These are phyloP conservation scores for Pseudevernia furfuracea DNA, from an alignment of 495 filamentous ascomycete genomes.

Conservation along the genomic window DNA sequence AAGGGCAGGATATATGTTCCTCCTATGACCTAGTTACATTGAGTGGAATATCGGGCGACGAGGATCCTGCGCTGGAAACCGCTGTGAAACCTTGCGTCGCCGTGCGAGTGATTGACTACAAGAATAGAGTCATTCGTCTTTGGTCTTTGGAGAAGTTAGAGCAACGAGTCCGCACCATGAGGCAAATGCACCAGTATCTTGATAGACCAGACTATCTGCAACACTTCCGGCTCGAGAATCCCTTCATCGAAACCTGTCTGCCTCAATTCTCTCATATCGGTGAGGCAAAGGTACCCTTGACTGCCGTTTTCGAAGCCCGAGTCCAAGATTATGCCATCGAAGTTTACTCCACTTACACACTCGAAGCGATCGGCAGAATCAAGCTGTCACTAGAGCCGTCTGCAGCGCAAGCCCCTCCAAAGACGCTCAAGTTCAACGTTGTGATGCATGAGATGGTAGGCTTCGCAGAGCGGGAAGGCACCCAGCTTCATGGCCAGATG, in stretches of 20 bases:
- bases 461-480: conserved; percentile 93
- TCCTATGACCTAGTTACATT: conserved; percentile 95
- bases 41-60: conserved; percentile 84
- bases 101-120: conserved; percentile 87
- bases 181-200: conserved; percentile 92
- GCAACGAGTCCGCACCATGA: conserved; percentile 79
- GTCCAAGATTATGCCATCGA: conserved; percentile 93
- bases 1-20: conserved; percentile 80
- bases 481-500: conserved; percentile 90
- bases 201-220: conserved; percentile 89
- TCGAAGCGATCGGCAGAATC: conserved; percentile 79
- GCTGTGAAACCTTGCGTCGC: conserved; percentile 84
- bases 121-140: conserved; percentile 74
- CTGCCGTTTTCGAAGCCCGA: conserved; percentile 88
- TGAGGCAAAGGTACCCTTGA: conserved; percentile 86
- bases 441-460: conserved; percentile 97
- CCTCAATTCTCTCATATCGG: conserved; percentile 89
- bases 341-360: conserved; percentile 85
- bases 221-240: conserved; percentile 52
- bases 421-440: conserved; percentile 95
- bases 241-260: conserved; percentile 82
- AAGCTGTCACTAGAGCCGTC: conserved; percentile 89
- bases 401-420: conserved; percentile 82
- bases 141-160: conserved; percentile 95
- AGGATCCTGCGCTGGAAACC: conserved; percentile 74